These are phyloP conservation scores for Pseudonectria foliicola DNA, from an alignment of 2,329 filamentous ascomycete genomes.

Conservation along the genomic window DNA sequence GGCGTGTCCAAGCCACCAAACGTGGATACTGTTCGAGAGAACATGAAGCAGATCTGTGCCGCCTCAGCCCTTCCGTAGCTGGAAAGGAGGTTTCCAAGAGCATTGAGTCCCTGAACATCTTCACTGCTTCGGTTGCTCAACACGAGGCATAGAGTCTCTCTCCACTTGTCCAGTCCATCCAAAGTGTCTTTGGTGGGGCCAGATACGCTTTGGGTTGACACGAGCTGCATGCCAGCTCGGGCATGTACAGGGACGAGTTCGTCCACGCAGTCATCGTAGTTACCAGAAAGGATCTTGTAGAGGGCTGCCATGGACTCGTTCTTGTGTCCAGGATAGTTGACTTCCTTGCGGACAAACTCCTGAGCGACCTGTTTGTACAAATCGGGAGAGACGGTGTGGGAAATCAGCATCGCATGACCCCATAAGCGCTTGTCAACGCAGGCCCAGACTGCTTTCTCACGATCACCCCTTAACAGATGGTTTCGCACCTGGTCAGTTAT, in stretches of 20 bases:
- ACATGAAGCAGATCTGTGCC: slow-evolving; percentile 88
- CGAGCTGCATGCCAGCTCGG: slow-evolving; percentile 82
- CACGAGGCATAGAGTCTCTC: slow-evolving; percentile 78
- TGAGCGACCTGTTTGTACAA: slow-evolving; percentile 90
- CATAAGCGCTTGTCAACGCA: slow-evolving; percentile 90
- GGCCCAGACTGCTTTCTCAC: slow-evolving; percentile 87
- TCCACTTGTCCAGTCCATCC: slow-evolving; percentile 88
- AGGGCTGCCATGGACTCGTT: slow-evolving; percentile 85
- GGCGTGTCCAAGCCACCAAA: slow-evolving; percentile 82
- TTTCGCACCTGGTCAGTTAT: slow-evolving; percentile 66
- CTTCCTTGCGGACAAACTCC: slow-evolving; percentile 92
- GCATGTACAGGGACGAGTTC: slow-evolving; percentile 91
- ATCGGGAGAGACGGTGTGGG: slow-evolving; percentile 67
- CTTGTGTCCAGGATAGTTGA: slow-evolving; percentile 71
- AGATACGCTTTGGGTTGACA: slow-evolving; percentile 62
- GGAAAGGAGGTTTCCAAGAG: slow-evolving; percentile 73
- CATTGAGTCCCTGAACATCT: slow-evolving; percentile 69
- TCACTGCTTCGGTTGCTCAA: slow-evolving; percentile 80
- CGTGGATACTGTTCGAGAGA: slow-evolving; percentile 62
- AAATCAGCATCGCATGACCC: slow-evolving; percentile 92
- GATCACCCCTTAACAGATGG: slow-evolving; percentile 69
- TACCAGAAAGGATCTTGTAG: slow-evolving; percentile 91
- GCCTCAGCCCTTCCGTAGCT: slow-evolving; percentile 86
- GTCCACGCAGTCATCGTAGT: slow-evolving; percentile 89
- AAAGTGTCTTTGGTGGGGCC: slow-evolving; percentile 63